phyloP scores from a whole-genome alignment of 208 protist species.

The Lotmaria passim region DNA sequence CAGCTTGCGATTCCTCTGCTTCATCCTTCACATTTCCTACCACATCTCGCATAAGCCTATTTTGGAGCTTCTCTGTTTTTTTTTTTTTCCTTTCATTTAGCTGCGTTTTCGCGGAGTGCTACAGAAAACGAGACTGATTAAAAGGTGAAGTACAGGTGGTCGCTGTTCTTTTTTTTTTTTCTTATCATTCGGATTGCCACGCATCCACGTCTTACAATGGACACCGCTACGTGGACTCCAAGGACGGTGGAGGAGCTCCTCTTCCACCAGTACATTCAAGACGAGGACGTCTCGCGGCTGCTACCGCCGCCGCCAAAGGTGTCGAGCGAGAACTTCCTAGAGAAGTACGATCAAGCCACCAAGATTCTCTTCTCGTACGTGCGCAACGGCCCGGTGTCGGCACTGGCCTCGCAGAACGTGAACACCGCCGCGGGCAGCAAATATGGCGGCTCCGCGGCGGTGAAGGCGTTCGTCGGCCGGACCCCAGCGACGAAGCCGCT shows the following conservation, averaged over 20 bases:
- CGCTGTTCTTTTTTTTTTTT: neutral
- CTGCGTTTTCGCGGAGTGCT: no score
- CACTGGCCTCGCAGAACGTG: conserved; percentile 79
- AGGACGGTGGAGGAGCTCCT: conserved; percentile 86
- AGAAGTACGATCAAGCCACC: conserved; percentile 80
- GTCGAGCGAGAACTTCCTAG: conserved; percentile 58
- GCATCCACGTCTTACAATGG: conserved; percentile 29
- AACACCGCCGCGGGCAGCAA: conserved; percentile 59
- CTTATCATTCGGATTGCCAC: no score
- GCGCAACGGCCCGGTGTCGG: conserved; percentile 77
- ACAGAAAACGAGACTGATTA: no score
- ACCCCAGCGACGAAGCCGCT: conserved; percentile 31
- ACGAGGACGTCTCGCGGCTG: conserved; percentile 74
- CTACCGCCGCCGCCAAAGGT: conserved; percentile 71
- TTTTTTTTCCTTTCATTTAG: no score
- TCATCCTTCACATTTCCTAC: no score
- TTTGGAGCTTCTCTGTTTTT: no score
- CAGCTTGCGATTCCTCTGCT: no score
- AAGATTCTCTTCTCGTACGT: conserved; percentile 85
- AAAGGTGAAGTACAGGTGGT: no score
- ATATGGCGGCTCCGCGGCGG: conserved; percentile 33
- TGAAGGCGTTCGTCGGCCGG: conserved; percentile 33
- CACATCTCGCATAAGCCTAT: no score
- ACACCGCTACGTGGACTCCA: conserved; percentile 63
- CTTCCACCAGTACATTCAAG: conserved; percentile 89